Base-by-base conservation (phyloP, 225 moss, liverwort and hornwort species). In the Marchantia polymorpha region DNA sequence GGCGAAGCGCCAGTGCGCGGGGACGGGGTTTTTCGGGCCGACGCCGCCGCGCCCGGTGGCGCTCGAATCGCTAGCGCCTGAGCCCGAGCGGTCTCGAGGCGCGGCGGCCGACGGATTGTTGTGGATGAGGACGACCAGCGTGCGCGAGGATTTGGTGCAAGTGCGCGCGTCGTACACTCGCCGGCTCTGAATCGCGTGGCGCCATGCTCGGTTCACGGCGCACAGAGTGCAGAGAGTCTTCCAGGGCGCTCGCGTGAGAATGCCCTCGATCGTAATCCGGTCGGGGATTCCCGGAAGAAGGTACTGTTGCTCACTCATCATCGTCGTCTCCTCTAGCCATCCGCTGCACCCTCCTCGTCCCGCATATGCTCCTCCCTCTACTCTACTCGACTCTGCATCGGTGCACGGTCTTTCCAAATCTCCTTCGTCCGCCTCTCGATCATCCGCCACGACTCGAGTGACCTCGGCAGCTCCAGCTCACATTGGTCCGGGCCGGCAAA, bases 251-350 rank as follows among this genome's bases (percentile, higher is more conserved):
- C 83, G 83, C 1, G 86, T 86, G 12, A 86, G 81, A 31, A 86
- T 86, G 78, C 81, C 81, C 78, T 86, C 86, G 72, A 86, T 86
- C 46, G 86, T 86, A 11, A 86, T 76, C 50, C 86, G 75, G 81
- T 86, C 81, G 14, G 86, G 86, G 16, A 83, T 83, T 54, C 86
- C 86, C 12, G 86, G 83, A 3, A 83, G 79, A 51, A 86, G 86
- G 25, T 78, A 78, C 78, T 78, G 78, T 55, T 78, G 78, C 19
- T 47, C 78, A 51, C n/a, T 78, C 78, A 78, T 78, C 78, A 19
- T 64, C 39, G n/a, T n/a, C n/a, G n/a, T n/a, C n/a, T n/a, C 23
- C 64, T 25, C 14, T 65, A 12, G 13, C 13, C 64, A 12, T 12
- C 7, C 13, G 13, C 64, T 25, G 13, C 20, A 12, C 20, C 23